Evolutionary conservation across 2,329 filamentous ascomycete genomes (phyloP).

Genomic region (Colletotrichum tropicicola): DNA sequence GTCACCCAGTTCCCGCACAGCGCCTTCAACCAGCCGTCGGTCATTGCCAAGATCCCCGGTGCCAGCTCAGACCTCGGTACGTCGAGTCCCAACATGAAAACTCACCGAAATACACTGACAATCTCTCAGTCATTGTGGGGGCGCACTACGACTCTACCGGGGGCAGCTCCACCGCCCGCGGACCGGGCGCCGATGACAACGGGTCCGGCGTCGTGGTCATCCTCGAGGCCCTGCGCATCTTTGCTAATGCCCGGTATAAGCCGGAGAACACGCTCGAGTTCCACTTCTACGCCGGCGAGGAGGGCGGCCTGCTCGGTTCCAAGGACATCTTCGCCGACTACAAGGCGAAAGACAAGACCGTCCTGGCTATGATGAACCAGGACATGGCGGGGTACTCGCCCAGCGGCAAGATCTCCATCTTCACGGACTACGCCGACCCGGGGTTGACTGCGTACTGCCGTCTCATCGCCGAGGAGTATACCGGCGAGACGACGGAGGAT

Average conservation of each 20-base stretch:
- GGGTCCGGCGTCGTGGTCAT: slow-evolving; percentile 54
- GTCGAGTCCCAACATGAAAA: not conserved
- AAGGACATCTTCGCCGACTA: slow-evolving; percentile 53
- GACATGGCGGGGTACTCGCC: slow-evolving; percentile 60
- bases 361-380: slow-evolving; percentile 58
- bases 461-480: slow-evolving; percentile 38
- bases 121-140: slow-evolving; percentile 44
- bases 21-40: slow-evolving; percentile 54
- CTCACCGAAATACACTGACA: fast-evolving
- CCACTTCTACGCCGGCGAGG: slow-evolving; percentile 60
- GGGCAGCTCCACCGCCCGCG: slow-evolving; percentile 46
- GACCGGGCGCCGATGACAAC: slow-evolving; percentile 59
- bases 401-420: slow-evolving; percentile 50
- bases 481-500: slow-evolving; percentile 42
- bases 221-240: slow-evolving; percentile 57
- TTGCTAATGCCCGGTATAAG: slow-evolving; percentile 47
- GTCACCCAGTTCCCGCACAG: slow-evolving; percentile 50
- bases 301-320: slow-evolving; percentile 58
- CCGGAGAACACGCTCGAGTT: slow-evolving; percentile 60
- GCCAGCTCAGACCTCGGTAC: slow-evolving; percentile 41
- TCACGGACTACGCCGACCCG: slow-evolving; percentile 53
- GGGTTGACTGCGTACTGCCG: slow-evolving; percentile 49
- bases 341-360: slow-evolving; percentile 43
- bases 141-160: slow-evolving; percentile 58
- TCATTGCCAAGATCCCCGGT: slow-evolving; percentile 57